A percentile compares a stretch with the other conserved stretches of the same genome.
Conservation (phyloP, 2,329 filamentous ascomycete species). For the Davidsoniella neocaledoniae region DNA sequence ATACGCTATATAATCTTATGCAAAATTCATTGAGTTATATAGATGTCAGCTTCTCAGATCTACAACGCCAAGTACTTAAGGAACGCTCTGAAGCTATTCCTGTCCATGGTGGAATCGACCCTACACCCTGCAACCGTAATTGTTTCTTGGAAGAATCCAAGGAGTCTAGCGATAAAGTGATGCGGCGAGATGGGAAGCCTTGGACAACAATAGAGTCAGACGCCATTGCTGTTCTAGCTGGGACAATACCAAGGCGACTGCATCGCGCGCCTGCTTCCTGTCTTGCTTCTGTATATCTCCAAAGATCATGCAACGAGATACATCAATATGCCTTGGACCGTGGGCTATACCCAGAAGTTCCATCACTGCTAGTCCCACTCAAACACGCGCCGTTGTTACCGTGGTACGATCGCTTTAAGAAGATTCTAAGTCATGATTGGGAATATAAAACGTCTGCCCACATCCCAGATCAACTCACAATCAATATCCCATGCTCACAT, state of each 20-base stretch:
- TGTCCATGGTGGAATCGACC: neutral
- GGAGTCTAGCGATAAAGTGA: neutral
- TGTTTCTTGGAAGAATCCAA: constrained; percentile 6
- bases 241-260: constrained; percentile 3
- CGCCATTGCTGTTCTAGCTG: constrained; percentile 1
- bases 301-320: constrained; percentile 7
- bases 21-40: constrained; percentile 8
- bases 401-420: constrained; percentile 41
- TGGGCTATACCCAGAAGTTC: neutral
- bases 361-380: neutral
- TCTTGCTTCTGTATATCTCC: constrained; percentile 9
- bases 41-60: neutral
- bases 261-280: constrained; percentile 8
- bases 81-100: neutral
- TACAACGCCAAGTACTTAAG: constrained; percentile 4
- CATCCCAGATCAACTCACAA: constrained; percentile 37
- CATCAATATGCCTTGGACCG: neutral
- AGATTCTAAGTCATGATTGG: constrained; percentile 37
- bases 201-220: constrained; percentile 2
- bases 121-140: constrained; percentile 4
- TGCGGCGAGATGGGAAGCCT: constrained; percentile 1
- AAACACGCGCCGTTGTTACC: constrained; percentile 24
- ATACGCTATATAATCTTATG: constrained; percentile 15
- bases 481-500: constrained; percentile 51
- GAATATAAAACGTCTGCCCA: constrained; percentile 37